Conservation (phyloP, 805 yeast species). For the Soucietia sequanensis region DNA sequence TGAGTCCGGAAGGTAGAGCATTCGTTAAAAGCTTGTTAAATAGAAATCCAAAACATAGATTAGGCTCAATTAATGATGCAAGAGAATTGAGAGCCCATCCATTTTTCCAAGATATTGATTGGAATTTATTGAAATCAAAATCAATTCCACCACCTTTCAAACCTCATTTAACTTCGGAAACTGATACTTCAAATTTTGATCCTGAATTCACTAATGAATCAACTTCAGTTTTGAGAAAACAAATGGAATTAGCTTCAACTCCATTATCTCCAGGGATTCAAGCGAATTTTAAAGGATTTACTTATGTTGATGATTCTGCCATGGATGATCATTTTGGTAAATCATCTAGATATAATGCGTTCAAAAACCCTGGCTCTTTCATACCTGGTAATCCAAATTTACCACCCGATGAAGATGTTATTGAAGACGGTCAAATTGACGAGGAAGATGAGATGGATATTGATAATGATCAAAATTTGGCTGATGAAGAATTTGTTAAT, state of each 20-base stretch:
- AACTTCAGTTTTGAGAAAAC: slow-evolving; percentile 74
- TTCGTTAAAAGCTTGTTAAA: slow-evolving; percentile 94
- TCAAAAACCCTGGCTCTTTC: slow-evolving; percentile 60
- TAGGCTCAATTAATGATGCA: slow-evolving; percentile 91
- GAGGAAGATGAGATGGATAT: slow-evolving; percentile 47
- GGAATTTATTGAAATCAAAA: slow-evolving; percentile 76
- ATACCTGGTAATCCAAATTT: slow-evolving; percentile 77
- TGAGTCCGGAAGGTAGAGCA: slow-evolving; percentile 89
- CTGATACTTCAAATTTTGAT: slow-evolving; percentile 95
- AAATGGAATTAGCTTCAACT: slow-evolving; percentile 63
- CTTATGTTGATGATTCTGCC: slow-evolving; percentile 91
- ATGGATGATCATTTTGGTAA: slow-evolving; percentile 78
- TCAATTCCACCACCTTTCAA: slow-evolving; percentile 95
- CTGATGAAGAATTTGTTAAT: slow-evolving; percentile 77
- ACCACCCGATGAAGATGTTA: slow-evolving; percentile 83
- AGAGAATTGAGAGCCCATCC: slow-evolving; percentile 90
- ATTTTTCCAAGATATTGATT: slow-evolving; percentile 87
- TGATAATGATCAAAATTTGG: slow-evolving; percentile 63
- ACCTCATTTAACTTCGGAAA: slow-evolving; percentile 86
- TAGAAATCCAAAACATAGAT: slow-evolving; percentile 92
- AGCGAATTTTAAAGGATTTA: slow-evolving; percentile 95
- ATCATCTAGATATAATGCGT: slow-evolving; percentile 35
- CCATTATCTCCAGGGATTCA: slow-evolving; percentile 94
- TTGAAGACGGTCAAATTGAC: slow-evolving; percentile 61
- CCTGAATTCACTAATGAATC: slow-evolving; percentile 96